Evolutionary conservation across 2,329 filamentous ascomycete species (phyloP).

Genomic region (Cryphonectria parasitica): DNA sequence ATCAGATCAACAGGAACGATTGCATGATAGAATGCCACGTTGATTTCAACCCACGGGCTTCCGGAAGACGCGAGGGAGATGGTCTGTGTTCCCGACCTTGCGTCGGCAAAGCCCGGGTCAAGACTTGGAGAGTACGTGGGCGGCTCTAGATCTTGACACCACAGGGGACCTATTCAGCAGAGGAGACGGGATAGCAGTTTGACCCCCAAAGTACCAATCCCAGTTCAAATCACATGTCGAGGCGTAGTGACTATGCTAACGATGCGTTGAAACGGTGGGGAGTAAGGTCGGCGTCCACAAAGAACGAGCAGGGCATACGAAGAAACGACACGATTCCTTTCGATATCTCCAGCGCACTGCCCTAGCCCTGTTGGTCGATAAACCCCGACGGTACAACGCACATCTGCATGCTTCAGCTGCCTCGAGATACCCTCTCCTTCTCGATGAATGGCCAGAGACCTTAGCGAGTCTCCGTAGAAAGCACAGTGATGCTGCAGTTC

Average conservation of each 20-base stretch:
- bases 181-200: background rate
- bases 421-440: background rate
- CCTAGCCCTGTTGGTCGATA: background rate
- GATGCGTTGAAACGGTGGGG: background rate
- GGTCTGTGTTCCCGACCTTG: background rate
- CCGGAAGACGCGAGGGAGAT: background rate
- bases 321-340: background rate
- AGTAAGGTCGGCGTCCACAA: background rate
- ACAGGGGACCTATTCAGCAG: background rate
- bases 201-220: background rate
- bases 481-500: background rate
- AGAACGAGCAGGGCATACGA: background rate
- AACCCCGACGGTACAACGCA: background rate
- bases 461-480: background rate
- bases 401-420: background rate
- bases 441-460: background rate
- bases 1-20: background rate
- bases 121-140: background rate
- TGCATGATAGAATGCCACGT: background rate
- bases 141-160: background rate
- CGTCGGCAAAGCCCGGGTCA: background rate
- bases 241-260: background rate
- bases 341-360: background rate
- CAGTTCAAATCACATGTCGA: background rate
- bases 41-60: background rate